Evolutionary conservation across 2,329 filamentous ascomycete species (phyloP).

Genomic region (Chaetomium sp.): DNA sequence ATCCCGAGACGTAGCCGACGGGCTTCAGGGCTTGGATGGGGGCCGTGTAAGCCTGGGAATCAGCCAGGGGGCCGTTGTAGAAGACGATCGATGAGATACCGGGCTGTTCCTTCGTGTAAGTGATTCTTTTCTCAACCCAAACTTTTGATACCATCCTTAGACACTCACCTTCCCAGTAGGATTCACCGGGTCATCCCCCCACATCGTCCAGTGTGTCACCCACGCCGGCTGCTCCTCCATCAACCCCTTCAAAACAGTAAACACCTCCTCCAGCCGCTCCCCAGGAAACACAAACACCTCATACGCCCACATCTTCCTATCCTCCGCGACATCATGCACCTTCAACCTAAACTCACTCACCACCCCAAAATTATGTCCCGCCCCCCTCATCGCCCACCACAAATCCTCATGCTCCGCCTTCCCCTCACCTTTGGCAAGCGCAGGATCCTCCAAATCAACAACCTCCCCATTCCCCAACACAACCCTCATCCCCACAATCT

Average conservation of each 20-base stretch:
- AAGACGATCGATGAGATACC: slow-evolving; percentile 1
- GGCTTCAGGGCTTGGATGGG: slow-evolving; percentile 39
- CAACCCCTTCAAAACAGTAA: slow-evolving; percentile 16
- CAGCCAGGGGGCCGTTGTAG: slow-evolving; percentile 30
- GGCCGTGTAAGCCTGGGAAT: slow-evolving; percentile 29
- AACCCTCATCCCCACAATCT: slow-evolving; percentile 45
- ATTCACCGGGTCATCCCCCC: neutral
- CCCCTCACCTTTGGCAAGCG: too few relatives aligned
- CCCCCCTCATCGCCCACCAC: slow-evolving; percentile 51
- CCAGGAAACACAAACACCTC: slow-evolving; percentile 36
- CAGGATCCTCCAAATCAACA: slow-evolving; percentile 27
- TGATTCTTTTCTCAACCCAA: too few relatives aligned
- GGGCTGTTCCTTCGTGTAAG: slow-evolving; percentile 9
- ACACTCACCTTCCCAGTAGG: neutral
- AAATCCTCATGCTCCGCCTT: slow-evolving; percentile 36
- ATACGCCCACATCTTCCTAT: slow-evolving; percentile 30
- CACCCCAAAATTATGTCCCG: slow-evolving; percentile 54
- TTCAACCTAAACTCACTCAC: slow-evolving; percentile 42
- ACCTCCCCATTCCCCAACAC: slow-evolving; percentile 44
- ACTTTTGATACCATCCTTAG: too few relatives aligned
- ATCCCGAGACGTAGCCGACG: slow-evolving; percentile 24
- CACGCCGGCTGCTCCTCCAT: slow-evolving; percentile 1
- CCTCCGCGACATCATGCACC: slow-evolving; percentile 32
- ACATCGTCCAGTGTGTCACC: slow-evolving; percentile 7
- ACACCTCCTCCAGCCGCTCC: slow-evolving; percentile 40